Evolutionary conservation across 139 green algal species (phyloP), one percentile per base, ranked within the genome.

Genomic region (Mychonastes homosphaera): DNA sequence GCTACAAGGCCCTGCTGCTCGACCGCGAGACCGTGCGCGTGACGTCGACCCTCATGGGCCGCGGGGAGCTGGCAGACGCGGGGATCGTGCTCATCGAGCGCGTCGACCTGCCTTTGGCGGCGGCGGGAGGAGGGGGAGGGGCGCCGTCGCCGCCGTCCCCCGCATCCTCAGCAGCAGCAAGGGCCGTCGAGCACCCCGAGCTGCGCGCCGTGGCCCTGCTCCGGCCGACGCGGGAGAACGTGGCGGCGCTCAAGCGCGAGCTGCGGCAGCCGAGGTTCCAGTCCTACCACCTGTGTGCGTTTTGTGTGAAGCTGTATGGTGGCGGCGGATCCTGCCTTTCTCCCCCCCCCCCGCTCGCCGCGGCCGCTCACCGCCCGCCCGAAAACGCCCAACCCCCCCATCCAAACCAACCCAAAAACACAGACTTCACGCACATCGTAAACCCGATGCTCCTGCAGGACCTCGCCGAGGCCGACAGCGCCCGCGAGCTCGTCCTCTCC

Each of bases 1-100:
- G 90, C 39, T 95, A 94, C 79, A 97, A 97, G 39, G 86, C 81
- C 1, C 76, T 97, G 27, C 38, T 97, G 23, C 64, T 97, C 15
- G 90, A 97, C 62, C 73, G 75, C 26, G 90, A 96, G 19, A 97
- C 90, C 19, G 88, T 90, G 65, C 69, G 67, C 2, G 84, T 84
- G 2, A 67, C 87, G 18, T 81, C 67, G 43, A 85, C 76, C 0
- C 79, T 91, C n/a, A 87, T 84, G 57, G 89, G 81, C 30, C 78
- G 95, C 41, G 84, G 76, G n/a, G 91, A 97, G 43, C 87, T 97
- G 35, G 72, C 90, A 28, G 82, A 94, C 53, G 76, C 88, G 26
- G 84, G 90, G 56, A 88, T 96, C 10, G 92, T 94, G 62, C 76
- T 95, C 30, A 74, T 96, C n/a, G 86, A 97, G 73, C 53, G 68